Percentiles rank a stretch among this genome's conserved stretches.
phyloP scores from a whole-genome alignment of 768 basidiomycete species.

The Phanerochaete carnosa region DNA sequence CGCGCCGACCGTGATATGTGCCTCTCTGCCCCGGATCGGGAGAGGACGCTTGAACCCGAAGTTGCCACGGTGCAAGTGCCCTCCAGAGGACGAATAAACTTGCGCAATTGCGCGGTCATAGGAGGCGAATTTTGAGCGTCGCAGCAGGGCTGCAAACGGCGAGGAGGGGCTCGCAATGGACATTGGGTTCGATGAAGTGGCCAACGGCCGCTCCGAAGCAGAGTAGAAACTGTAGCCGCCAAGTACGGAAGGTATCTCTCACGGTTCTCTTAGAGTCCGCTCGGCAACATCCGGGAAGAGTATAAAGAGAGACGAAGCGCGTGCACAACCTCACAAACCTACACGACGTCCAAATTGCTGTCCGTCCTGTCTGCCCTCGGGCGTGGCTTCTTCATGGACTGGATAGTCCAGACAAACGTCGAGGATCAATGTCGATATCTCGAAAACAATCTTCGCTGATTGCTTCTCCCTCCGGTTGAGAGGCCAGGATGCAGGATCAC shows the following conservation, averaged over 20 bases:
- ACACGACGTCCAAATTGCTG: constrained; percentile 83
- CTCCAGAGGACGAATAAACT: constrained; percentile 68
- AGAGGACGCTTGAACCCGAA: constrained; percentile 87
- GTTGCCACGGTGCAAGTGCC: constrained; percentile 72
- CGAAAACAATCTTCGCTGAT: constrained; percentile 95
- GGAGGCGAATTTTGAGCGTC: constrained; percentile 78
- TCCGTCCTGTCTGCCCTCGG: constrained; percentile 51
- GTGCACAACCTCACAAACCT: constrained; percentile 17
- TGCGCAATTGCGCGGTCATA: constrained; percentile 77
- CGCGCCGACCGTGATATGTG: constrained; percentile 60
- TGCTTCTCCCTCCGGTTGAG: constrained; percentile 88
- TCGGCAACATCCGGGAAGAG: constrained; percentile 13
- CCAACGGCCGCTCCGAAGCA: not conserved
- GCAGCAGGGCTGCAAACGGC: constrained; percentile 72
- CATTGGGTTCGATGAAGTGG: not conserved
- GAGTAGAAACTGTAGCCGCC: not conserved
- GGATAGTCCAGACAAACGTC: constrained; percentile 91
- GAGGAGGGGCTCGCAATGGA: constrained; percentile 45
- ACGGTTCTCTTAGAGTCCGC: constrained; percentile 8
- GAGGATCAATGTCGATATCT: constrained; percentile 60
- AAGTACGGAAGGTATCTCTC: not conserved
- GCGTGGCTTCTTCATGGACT: constrained; percentile 43
- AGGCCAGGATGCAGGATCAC: constrained; percentile 89
- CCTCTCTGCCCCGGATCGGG: constrained; percentile 57
- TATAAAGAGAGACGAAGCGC: constrained; percentile 6